Conservation (phyloP, 176 grass and related monocot genomes). For the Rhipidocladum racemiflorum region DNA sequence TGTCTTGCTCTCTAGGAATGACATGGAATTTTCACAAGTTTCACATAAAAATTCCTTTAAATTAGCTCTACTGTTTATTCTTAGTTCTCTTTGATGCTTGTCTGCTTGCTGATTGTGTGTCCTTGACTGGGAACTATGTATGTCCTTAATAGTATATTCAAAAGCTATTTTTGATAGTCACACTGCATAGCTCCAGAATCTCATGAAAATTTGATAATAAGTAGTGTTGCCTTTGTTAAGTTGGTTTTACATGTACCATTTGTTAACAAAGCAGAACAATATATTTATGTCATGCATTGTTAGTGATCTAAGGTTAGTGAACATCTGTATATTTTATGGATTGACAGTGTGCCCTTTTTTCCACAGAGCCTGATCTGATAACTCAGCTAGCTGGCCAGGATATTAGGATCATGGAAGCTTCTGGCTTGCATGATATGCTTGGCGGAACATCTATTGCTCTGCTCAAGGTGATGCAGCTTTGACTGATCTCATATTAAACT, state of each 20-base stretch:
- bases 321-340: slow-evolving; percentile 26
- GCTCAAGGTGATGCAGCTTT: slow-evolving; percentile 37
- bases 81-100: slow-evolving; percentile 11
- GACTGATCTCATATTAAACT: background rate
- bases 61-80: background rate
- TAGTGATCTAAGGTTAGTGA: slow-evolving; percentile 17
- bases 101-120: background rate
- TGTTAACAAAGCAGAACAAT: background rate
- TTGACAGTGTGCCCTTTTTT: slow-evolving; percentile 2
- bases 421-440: slow-evolving; percentile 35
- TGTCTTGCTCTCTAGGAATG: background rate
- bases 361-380: slow-evolving; percentile 18
- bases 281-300: background rate
- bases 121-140: background rate
- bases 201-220: background rate
- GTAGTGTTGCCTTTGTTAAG: background rate
- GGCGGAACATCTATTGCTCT: slow-evolving; percentile 31
- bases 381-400: slow-evolving; percentile 42
- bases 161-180: background rate
- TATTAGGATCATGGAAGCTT: slow-evolving; percentile 31
- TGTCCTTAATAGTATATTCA: too few species aligned
- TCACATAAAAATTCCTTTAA: background rate
- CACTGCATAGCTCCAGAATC: slow-evolving; percentile 1
- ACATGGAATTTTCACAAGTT: background rate
- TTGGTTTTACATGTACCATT: background rate